A percentile compares a stretch with the other conserved stretches of the same genome.
phyloP scores from a whole-genome alignment of 2,329 filamentous ascomycete genomes.

The Metarhizium sp. region DNA sequence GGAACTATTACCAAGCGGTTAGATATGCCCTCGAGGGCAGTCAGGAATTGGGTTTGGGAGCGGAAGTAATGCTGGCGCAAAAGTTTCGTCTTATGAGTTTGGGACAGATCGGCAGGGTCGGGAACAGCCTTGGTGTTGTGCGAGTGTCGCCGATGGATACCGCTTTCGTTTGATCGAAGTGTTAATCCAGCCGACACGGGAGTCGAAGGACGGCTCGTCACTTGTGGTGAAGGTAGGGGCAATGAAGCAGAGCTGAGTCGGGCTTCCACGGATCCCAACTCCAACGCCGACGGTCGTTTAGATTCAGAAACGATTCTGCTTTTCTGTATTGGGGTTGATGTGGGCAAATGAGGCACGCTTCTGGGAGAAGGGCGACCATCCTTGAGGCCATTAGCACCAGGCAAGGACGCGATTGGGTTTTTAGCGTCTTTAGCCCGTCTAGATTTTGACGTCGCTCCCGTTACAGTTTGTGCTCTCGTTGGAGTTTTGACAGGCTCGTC shows the following conservation, averaged over 20 bases:
- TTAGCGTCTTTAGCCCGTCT: constrained; percentile 37
- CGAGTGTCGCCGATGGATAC: constrained; percentile 49
- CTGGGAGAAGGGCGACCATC: constrained; percentile 19
- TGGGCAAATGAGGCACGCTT: constrained; percentile 11
- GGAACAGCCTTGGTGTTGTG: constrained; percentile 48
- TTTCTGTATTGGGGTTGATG: constrained; percentile 14
- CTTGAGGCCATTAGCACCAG: constrained; percentile 25
- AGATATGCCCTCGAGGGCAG: constrained; percentile 73
- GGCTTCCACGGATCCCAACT: constrained; percentile 46
- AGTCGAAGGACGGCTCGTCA: constrained; percentile 44
- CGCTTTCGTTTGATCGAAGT: constrained; percentile 34
- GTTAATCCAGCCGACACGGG: constrained; percentile 45
- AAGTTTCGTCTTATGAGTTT: constrained; percentile 59
- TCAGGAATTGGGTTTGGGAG: constrained; percentile 71
- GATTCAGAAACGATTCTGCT: constrained; percentile 25
- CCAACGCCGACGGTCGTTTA: constrained; percentile 40
- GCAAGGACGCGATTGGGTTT: constrained; percentile 31
- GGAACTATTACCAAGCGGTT: constrained; percentile 76
- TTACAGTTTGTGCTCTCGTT: constrained; percentile 60
- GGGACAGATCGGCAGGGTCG: constrained; percentile 52
- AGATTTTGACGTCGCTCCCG: constrained; percentile 37
- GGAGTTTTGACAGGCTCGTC: constrained; percentile 35
- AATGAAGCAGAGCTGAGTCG: constrained; percentile 60
- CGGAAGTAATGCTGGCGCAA: constrained; percentile 76
- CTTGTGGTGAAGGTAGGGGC: constrained; percentile 49